Base-by-base conservation (phyloP, 1,139 yeast species). In the Taiozyma sp. region DNA sequence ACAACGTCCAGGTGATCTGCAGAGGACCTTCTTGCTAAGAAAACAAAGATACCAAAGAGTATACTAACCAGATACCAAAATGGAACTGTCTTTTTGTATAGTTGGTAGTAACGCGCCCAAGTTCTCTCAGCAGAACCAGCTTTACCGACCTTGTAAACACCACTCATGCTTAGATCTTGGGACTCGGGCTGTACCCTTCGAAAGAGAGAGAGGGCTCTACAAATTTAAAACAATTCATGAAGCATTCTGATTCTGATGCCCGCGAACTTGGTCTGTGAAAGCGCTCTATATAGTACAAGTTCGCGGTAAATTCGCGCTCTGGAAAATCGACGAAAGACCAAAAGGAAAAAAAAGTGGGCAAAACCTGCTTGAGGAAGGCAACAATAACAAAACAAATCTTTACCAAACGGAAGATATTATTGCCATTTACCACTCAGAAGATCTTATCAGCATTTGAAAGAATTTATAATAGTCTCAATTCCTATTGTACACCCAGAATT, bases 11-110 rank as follows among this genome's bases (percentile, higher is more conserved):
- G 50, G 8, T 51, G 42, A 9, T 47, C 29, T 10, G 38, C 9
- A 13, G 38, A 45, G 24, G 42, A 23, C 8, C 24, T 49, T 45
- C 45, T 53, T 45, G 44, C 52, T 32, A 54, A 16, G 38, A 52
- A 54, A 14, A 60, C 62, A 39, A 54, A 60, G 7, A 57, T 13
- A 6, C 57, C 62, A 49, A 56, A 51, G 8, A 58, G 30, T 6
- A 56, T 16, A 29, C 58, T 55, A 8, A 55, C 4, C 6, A 54
- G 45, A 43, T 60, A 60, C 59, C 57, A 58, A 19, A 54, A 47
- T 0, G 62, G 63, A 1, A 58, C 49, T 0, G 55, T 48, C 27
- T 47, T 53, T 29, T 51, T 51, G 41, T 57, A 57, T 3, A 27
- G 13, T 10, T 12, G 3, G 38, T 51, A 46, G 10, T 9, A 38